Conservation (phyloP, 495 filamentous ascomycete species). For the Aspergillus biplanus region DNA sequence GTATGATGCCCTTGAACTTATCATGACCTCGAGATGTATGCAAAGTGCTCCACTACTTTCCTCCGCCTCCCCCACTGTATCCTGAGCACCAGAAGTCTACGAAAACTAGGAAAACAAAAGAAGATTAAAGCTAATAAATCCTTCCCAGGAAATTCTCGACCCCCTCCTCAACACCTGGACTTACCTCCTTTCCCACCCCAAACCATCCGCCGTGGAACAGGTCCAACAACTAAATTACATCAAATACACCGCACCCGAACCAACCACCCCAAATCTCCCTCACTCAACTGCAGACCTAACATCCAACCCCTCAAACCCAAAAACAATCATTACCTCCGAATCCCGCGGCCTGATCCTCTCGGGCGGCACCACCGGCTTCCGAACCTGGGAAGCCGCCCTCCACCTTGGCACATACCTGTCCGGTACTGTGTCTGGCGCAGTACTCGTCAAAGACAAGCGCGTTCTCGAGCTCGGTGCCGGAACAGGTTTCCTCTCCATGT, state of each 20-base stretch:
- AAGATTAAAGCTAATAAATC: slow-evolving; percentile 1
- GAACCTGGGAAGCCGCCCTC: slow-evolving; percentile 95
- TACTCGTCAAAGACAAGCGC: slow-evolving; percentile 55
- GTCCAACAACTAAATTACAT: slow-evolving; percentile 79
- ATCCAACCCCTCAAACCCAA: background rate
- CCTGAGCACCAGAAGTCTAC: background rate
- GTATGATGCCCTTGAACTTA: slow-evolving; percentile 54
- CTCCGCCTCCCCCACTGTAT: background rate
- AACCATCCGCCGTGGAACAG: slow-evolving; percentile 61
- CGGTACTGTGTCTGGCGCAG: slow-evolving; percentile 41
- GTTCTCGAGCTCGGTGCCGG: slow-evolving; percentile 90
- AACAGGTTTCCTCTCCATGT: slow-evolving; percentile 81
- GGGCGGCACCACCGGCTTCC: slow-evolving; percentile 78
- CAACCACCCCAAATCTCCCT: slow-evolving; percentile 33
- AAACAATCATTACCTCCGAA: slow-evolving; percentile 56
- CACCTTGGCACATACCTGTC: slow-evolving; percentile 78
- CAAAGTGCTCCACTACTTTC: slow-evolving; percentile 7
- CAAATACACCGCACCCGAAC: slow-evolving; percentile 62
- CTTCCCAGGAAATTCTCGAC: slow-evolving; percentile 73
- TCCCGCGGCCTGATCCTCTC: slow-evolving; percentile 73
- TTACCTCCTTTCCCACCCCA: slow-evolving; percentile 57
- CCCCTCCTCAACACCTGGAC: slow-evolving; percentile 67
- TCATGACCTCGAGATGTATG: background rate
- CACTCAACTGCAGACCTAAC: slow-evolving; percentile 42
- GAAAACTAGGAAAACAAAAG: background rate